phyloP scores from a whole-genome alignment of 345 rosid genomes.

The Cardamine chenopodiifolia region DNA sequence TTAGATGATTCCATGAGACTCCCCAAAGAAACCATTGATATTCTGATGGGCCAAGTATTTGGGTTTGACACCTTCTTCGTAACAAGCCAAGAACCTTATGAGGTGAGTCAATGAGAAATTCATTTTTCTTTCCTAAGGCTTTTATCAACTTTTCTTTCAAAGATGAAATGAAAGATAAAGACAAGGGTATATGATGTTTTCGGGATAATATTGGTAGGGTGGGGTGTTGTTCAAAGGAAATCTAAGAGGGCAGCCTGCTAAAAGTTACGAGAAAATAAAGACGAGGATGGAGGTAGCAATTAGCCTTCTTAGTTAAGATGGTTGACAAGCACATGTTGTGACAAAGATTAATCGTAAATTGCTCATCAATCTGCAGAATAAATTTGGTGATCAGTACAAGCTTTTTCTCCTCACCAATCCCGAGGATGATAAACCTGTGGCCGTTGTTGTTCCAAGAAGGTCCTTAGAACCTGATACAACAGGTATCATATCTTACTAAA shows the following conservation, averaged over 20 bases:
- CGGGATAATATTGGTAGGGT: constrained; percentile 52
- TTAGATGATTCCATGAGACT: constrained; percentile 79
- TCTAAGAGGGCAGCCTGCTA: constrained; percentile 79
- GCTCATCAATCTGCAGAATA: constrained; percentile 55
- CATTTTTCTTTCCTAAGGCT: not conserved
- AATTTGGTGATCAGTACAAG: constrained; percentile 81
- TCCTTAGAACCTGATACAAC: constrained; percentile 81
- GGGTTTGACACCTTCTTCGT: constrained; percentile 96
- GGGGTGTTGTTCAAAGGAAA: constrained; percentile 95
- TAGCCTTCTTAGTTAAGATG: not conserved
- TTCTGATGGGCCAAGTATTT: constrained; percentile 89
- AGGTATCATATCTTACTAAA: constrained; percentile 55
- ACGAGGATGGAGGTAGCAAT: constrained; percentile 67
- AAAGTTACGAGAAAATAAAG: constrained; percentile 78
- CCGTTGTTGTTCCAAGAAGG: constrained; percentile 83
- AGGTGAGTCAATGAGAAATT: constrained; percentile 55
- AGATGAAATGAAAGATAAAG: not conserved
- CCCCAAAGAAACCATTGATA: constrained; percentile 77
- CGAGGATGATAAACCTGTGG: constrained; percentile 95
- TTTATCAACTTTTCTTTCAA: not conserved
- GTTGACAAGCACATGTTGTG: constrained; percentile 5
- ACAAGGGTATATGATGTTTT: not conserved
- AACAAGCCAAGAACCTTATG: constrained; percentile 95
- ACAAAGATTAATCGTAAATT: not conserved
- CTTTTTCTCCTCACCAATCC: constrained; percentile 86